These are phyloP conservation scores for Lippia alba DNA, from an alignment of 305 asterid genomes.

Conservation along the genomic window DNA sequence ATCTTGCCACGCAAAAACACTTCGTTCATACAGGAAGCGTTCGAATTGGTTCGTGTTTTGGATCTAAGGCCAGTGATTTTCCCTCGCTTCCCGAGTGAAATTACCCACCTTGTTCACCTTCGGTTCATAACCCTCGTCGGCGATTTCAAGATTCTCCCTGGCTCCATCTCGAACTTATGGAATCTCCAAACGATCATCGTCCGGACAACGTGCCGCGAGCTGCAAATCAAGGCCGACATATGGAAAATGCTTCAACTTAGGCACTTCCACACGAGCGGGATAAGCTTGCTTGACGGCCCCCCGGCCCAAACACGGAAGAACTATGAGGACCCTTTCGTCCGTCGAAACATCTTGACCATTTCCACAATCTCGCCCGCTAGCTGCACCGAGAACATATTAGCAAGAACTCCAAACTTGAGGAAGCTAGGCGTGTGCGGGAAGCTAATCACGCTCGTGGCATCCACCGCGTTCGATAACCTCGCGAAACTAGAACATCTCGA, in stretches of 20 bases:
- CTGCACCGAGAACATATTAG: slow-evolving; percentile 41
- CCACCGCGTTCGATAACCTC: slow-evolving; percentile 30
- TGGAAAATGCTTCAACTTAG: slow-evolving; percentile 45
- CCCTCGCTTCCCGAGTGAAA: slow-evolving; percentile 35
- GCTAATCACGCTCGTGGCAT: slow-evolving; percentile 28
- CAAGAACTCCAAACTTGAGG: slow-evolving; percentile 37
- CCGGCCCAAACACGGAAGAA: slow-evolving; percentile 34
- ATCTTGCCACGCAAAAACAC: slow-evolving; percentile 15
- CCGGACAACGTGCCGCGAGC: slow-evolving; percentile 31
- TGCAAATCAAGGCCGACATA: slow-evolving; percentile 33
- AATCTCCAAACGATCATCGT: slow-evolving; percentile 39
- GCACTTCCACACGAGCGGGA: slow-evolving; percentile 38
- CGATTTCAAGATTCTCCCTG: slow-evolving; percentile 33
- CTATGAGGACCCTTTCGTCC: slow-evolving; percentile 36
- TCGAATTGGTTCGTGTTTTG: slow-evolving; percentile 37
- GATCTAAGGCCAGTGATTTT: slow-evolving; percentile 31
- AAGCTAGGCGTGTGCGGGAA: slow-evolving; percentile 43
- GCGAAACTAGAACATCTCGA: slow-evolving; percentile 36
- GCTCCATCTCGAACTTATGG: slow-evolving; percentile 36
- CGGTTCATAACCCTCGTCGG: slow-evolving; percentile 36
- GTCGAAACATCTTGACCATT: slow-evolving; percentile 35
- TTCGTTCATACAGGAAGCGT: slow-evolving; percentile 32
- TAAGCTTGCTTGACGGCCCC: slow-evolving; percentile 32
- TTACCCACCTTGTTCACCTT: slow-evolving; percentile 34
- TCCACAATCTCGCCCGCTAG: slow-evolving; percentile 36